Percentiles rank a stretch among this genome's conserved stretches.
Conservation (phyloP, 805 yeast species). For the Ogataea pignaliae region DNA sequence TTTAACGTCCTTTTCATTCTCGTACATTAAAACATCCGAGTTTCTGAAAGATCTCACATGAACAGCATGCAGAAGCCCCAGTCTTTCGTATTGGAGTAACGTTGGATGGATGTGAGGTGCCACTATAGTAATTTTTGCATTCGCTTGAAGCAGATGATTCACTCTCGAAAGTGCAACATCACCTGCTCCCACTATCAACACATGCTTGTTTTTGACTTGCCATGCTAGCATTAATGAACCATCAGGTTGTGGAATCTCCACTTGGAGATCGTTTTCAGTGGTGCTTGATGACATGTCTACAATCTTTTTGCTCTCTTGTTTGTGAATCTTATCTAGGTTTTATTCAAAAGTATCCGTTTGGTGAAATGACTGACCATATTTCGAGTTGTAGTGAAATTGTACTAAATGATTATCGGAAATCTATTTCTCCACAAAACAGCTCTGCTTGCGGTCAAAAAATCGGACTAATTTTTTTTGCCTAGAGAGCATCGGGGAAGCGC, state of each 20-base stretch:
- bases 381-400: no score
- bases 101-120: conserved; percentile 38
- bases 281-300: background rate
- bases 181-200: conserved; percentile 73
- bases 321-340: no score
- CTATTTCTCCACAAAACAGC: no score
- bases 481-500: no score
- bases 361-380: no score
- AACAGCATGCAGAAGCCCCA: conserved; percentile 42
- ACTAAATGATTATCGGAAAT: no score
- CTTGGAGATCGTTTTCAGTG: background rate
- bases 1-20: conserved; percentile 11
- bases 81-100: conserved; percentile 28
- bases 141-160: conserved; percentile 60
- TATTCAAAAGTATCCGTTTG: no score
- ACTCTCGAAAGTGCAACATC: conserved; percentile 73
- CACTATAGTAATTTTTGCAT: conserved; percentile 66
- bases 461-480: no score
- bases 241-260: conserved; percentile 29
- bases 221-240: conserved; percentile 68
- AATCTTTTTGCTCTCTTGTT: no score
- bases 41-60: conserved; percentile 40
- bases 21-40: conserved; percentile 49
- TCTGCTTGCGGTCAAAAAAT: no score
- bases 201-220: conserved; percentile 64